Evolutionary conservation across 306 rosid genomes (phyloP), one percentile per base, ranked within the genome.

Genomic region (Malus sylvestris): DNA sequence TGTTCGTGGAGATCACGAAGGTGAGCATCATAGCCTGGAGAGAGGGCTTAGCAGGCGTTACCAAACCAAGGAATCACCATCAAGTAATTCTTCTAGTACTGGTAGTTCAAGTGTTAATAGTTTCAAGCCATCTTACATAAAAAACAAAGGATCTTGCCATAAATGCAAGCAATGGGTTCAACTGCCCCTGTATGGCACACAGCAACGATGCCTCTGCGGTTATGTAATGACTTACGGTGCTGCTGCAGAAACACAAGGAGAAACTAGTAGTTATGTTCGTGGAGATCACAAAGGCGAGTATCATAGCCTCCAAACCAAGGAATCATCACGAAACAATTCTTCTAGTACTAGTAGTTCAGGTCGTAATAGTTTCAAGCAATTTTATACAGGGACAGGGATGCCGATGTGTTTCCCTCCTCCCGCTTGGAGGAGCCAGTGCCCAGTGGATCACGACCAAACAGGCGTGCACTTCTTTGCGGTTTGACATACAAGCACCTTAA

Each of bases 391-490:
- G 29, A 29, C 0, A 58, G 16, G 6, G 30, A n/a, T 0, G 32
- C 32, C 1, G 35, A 5, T 0, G 66, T 1, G n/a, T 13, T 18
- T 1, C 16, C 32, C 51, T 29, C 22, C 10, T 1, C 61, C 13
- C 1, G 12, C 4, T 55, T 2, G 61, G 22, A 8, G 25, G 11
- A 9, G 25, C 22, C 61, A 14, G 53, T 14, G 15, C 19, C 19
- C 53, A 14, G 13, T 20, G 61, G 61, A 55, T 20, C 61, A 29
- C 53, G 76, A 60, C 45, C 14, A 60, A 80, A 67, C 33, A 93
- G 87, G 83, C 89, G 97, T 0, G 98, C 97, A 2, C 85, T 93
- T 86, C 94, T 91, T 15, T 88, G 93, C 68, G 98, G 93, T 40
- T 90, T 91, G 72, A 80, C 90, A 30, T 91, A 93, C 83, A 78